Conservation (phyloP, 495 filamentous ascomycete genomes). For the Penicillium bialowiezense region DNA sequence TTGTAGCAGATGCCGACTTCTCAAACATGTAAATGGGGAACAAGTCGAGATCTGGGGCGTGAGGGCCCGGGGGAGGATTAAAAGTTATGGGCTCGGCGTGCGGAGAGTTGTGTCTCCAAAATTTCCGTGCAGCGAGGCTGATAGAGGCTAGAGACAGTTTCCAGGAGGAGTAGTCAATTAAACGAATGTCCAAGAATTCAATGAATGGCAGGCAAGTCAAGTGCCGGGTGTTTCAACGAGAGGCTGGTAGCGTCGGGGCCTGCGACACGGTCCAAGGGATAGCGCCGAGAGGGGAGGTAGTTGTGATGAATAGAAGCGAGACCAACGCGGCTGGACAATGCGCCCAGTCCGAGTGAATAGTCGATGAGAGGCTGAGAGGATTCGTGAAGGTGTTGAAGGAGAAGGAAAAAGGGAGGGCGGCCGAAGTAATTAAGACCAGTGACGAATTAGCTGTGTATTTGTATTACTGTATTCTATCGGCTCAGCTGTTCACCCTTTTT, state of each 20-base stretch:
- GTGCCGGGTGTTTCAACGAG: conserved; percentile 28
- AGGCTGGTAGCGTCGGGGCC: conserved; percentile 38
- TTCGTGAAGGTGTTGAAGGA: conserved; percentile 10
- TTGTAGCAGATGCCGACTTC: conserved; percentile 27
- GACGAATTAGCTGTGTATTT: background rate
- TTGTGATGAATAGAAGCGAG: conserved; percentile 1
- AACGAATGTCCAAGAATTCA: conserved; percentile 10
- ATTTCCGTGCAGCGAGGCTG: conserved; percentile 12
- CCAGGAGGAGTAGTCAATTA: conserved; percentile 1
- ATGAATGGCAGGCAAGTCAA: conserved; percentile 28
- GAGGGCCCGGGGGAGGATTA: conserved; percentile 1
- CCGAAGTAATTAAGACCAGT: conserved; percentile 8
- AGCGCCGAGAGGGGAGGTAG: conserved; percentile 4
- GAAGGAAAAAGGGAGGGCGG: conserved; percentile 17
- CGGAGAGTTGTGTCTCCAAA: conserved; percentile 13
- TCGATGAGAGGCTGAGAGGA: conserved; percentile 8
- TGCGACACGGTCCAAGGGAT: conserved; percentile 29
- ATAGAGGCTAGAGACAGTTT: conserved; percentile 1
- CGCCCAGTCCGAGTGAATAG: conserved; percentile 22
- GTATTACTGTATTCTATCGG: conserved; percentile 18
- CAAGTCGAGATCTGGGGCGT: background rate
- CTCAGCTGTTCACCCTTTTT: background rate
- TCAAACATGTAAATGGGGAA: conserved; percentile 36
- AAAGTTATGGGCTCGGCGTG: conserved; percentile 12
- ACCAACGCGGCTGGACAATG: conserved; percentile 28